phyloP scores from a whole-genome alignment of 225 moss, liverwort and hornwort species.

The Asterella californica region DNA sequence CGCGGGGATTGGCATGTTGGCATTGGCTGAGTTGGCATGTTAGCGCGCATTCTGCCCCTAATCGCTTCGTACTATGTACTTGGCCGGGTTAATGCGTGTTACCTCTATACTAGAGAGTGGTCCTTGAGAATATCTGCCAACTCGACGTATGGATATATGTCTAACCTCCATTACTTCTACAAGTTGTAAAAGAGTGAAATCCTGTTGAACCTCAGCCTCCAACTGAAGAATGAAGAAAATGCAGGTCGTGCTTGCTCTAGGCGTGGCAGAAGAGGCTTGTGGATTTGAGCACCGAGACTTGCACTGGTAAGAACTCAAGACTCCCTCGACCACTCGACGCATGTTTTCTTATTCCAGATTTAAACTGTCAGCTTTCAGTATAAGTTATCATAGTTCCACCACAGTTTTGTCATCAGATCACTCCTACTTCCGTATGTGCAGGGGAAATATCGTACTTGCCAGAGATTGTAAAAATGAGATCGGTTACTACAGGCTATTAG shows the following conservation, averaged over 20 bases:
- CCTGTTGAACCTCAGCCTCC: not conserved
- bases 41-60: too few species aligned
- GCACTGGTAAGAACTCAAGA: conserved; percentile 57
- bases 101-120: too few species aligned
- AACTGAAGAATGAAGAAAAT: not conserved
- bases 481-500: conserved; percentile 57
- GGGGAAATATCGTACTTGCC: conserved; percentile 86
- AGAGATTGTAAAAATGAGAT: conserved; percentile 43
- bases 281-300: conserved; percentile 98
- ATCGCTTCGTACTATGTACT: too few species aligned
- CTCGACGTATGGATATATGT: too few species aligned
- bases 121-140: too few species aligned
- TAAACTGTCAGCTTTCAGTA: not conserved
- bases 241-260: conserved; percentile 84
- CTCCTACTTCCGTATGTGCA: conserved; percentile 15
- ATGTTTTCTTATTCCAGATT: not conserved
- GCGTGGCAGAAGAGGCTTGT: conserved; percentile 81
- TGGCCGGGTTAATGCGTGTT: too few species aligned
- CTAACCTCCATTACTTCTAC: not conserved
- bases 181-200: not conserved
- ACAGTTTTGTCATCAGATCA: not conserved
- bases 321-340: not conserved
- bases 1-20: too few species aligned
- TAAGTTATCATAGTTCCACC: not conserved
- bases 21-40: too few species aligned